Base-by-base conservation (phyloP, 768 basidiomycete species). In the Calocybe cyanea region DNA sequence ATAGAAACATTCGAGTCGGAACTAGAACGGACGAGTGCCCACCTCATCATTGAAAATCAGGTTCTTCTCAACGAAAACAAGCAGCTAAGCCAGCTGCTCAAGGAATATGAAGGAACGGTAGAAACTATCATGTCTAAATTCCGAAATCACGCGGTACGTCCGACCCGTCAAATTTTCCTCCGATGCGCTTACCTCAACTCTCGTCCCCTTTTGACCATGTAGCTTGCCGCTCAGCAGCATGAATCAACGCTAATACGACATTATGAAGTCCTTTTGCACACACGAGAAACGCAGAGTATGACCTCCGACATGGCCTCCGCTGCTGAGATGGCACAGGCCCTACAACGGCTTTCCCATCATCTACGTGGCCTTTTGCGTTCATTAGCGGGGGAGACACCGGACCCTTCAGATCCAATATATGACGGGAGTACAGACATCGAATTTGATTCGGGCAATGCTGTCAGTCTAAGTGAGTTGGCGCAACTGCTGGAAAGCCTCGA, bases 61-160 rank as follows among this genome's bases (percentile, higher is more conserved):
- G 78, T 83, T 0, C 70, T 99, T 1, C 71, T 89, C 39, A 86
- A 97, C 51, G 96, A 99, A 67, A 98, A 99, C 72, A 93, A 90
- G 63, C 95, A 98, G 60, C 76, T 98, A 23, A 85, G 85, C 53
- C 56, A 80, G 20, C 73, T 99, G 20, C 71, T 98, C 46, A 94
- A 93, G 59, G 96, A 99, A 64, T 95, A 98, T 61, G 94, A 98
- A 63, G 73, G 74, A 43, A 96, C 94, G 2, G 77, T 99, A 72
- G 94, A 97, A 57, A 93, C 84, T 21, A 89, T 98, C 61, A 98
- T 99, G 96, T 69, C 82, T 41, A 97, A 97, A 67, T 97, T 98
- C 63, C 78, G 94, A 48, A 85, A 84, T 48, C 87, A 97, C 59
- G 83, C 54, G 61, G 71, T 71, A 47, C 31, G 66, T 56, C 24